Conservation (phyloP, 2,329 filamentous ascomycete genomes). For the Aspergillus sp. region DNA sequence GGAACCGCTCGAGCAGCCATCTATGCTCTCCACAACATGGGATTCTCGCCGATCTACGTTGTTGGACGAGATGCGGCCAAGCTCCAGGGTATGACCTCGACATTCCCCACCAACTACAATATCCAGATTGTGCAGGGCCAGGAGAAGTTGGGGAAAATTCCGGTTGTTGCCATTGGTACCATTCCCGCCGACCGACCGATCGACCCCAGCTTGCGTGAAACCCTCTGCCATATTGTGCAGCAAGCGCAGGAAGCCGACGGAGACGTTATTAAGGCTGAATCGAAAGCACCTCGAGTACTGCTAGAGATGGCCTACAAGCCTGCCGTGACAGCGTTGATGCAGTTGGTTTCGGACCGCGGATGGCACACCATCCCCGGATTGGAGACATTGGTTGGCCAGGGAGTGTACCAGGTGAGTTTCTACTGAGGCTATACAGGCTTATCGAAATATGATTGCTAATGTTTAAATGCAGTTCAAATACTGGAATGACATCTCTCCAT, state of each 20-base stretch:
- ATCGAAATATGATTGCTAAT: slow-evolving; percentile 1
- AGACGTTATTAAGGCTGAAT: slow-evolving; percentile 26
- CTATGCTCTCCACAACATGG: slow-evolving; percentile 78
- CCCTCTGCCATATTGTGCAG: slow-evolving; percentile 54
- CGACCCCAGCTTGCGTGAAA: slow-evolving; percentile 63
- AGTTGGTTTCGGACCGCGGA: slow-evolving; percentile 68
- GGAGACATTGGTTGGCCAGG: slow-evolving; percentile 86
- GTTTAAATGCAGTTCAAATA: slow-evolving; percentile 59
- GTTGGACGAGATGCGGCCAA: slow-evolving; percentile 71
- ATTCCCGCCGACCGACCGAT: slow-evolving; percentile 86
- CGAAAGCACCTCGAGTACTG: slow-evolving; percentile 54
- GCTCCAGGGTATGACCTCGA: slow-evolving; percentile 60
- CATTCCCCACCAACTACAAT: slow-evolving; percentile 70
- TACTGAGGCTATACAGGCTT: slow-evolving; percentile 1
- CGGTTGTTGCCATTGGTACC: slow-evolving; percentile 76
- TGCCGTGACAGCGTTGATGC: slow-evolving; percentile 74
- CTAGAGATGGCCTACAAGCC: slow-evolving; percentile 98
- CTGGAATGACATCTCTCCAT: slow-evolving; percentile 76
- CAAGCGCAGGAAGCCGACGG: slow-evolving; percentile 44
- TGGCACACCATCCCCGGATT: slow-evolving; percentile 84
- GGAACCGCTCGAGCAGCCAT: slow-evolving; percentile 90
- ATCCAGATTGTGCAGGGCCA: slow-evolving; percentile 58
- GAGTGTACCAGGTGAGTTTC: slow-evolving; percentile 71
- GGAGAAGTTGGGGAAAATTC: slow-evolving; percentile 50
- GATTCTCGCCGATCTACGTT: slow-evolving; percentile 80